These are phyloP conservation scores for Drechslerella coelobrocha DNA, from an alignment of 2,329 filamentous ascomycete genomes.

Conservation along the genomic window DNA sequence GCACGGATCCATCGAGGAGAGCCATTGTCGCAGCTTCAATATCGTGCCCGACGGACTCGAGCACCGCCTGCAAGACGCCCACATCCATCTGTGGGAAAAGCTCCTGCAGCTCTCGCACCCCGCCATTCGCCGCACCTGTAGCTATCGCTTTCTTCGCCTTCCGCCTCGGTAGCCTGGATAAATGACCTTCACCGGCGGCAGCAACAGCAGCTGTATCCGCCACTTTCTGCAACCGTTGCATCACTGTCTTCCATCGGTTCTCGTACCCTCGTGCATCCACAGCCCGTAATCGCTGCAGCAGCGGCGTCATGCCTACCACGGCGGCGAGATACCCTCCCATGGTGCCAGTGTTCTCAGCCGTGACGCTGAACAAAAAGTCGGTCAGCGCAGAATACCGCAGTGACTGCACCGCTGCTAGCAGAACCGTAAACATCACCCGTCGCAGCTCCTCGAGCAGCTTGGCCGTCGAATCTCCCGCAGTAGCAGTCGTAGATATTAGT, in stretches of 20 bases:
- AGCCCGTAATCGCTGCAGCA: slow-evolving; percentile 7
- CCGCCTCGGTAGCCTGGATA: slow-evolving; percentile 20
- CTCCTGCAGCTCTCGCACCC: slow-evolving; percentile 12
- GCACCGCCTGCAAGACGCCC: slow-evolving; percentile 7
- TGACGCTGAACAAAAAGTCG: slow-evolving; percentile 40
- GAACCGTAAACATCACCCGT: slow-evolving; percentile 26
- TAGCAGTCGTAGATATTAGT: not conserved
- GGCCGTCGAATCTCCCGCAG: too few species aligned
- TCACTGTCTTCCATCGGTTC: slow-evolving; percentile 35
- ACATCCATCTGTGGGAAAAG: slow-evolving; percentile 20
- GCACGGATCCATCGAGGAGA: slow-evolving; percentile 14
- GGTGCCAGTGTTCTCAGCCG: not conserved
- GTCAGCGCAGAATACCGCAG: slow-evolving; percentile 21
- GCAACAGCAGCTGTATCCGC: not conserved
- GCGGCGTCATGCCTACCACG: slow-evolving; percentile 22
- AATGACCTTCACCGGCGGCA: slow-evolving; percentile 7
- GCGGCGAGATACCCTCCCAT: slow-evolving; percentile 18
- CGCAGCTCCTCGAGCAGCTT: slow-evolving; percentile 33
- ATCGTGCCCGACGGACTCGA: slow-evolving; percentile 26
- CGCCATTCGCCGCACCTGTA: not conserved
- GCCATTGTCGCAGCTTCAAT: slow-evolving; percentile 33
- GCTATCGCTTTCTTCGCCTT: slow-evolving; percentile 5
- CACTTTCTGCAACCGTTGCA: slow-evolving; percentile 22
- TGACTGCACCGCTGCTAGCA: slow-evolving; percentile 22
- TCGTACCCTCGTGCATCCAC: slow-evolving; percentile 17